Evolutionary conservation across 2,329 filamentous ascomycete genomes (phyloP), one percentile per base, ranked within the genome.

Genomic region (Coniochaeta pulveracea): DNA sequence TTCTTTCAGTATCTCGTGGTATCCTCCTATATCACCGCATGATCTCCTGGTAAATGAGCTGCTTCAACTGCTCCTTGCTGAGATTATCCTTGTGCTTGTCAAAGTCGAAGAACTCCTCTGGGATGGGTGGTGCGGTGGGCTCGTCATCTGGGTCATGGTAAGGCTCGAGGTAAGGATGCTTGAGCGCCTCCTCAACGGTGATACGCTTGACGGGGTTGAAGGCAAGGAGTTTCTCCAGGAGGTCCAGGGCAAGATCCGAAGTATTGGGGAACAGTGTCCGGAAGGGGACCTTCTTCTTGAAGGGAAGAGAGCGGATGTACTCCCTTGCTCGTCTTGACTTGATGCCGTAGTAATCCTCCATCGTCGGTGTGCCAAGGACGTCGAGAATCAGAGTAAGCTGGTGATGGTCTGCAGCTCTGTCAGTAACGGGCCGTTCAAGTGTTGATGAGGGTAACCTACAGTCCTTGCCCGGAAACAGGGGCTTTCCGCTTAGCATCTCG

Each of bases 271-370:
- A 98, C 57, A 98, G 77, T 27, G 82, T 84, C 57, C 91, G 85
- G 76, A 95, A 91, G 0, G 91, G 88, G 30, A 96, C 93, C 77
- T 96, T 96, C 79, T 96, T 96, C 76, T 96, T 96, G 70, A 96
- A 96, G 12, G 91, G 89, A 29, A 96, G 73, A 34, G 88, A 95
- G 40, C 91, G 85, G 54, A 98, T 98, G 64, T 98, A 98, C 63
- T 98, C 91, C 43, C 91, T 77, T 33, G 91, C 91, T 51, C 91
- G 85, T 44, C 91, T 83, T 34, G 91, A 96, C 66, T 98, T 98
- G 74, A 98, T 98, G 44, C 91, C 91, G 50, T 98, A 98, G 72
- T 98, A 98, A 57, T 98, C 91, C 58, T 98, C 91, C 91, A 98
- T 98, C 10, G 91, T 98, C 3, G 91, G 91, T 3, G 91, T 98